Evolutionary conservation across 208 protist species (phyloP), one percentile per base, ranked within the genome.

Genomic region (Leishmania tropica): DNA sequence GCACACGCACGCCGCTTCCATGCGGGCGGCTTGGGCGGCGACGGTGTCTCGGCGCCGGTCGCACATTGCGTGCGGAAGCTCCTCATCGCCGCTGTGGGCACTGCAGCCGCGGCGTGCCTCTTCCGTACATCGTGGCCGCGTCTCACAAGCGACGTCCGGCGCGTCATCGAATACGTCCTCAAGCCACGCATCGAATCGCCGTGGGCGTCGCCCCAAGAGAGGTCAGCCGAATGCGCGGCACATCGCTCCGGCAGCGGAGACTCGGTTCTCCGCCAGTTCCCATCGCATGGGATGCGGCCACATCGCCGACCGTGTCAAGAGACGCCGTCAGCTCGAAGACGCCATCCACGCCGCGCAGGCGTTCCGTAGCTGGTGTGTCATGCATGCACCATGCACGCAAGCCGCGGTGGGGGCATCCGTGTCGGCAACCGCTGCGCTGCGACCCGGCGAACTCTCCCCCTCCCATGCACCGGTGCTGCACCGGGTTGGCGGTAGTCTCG

Each of bases 301-400:
- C 72, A 40, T 24, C 53, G 7, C 35, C 19, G 76, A 80, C 35
- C 76, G 76, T 47, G 76, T 37, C 8, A 42, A 28, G 51, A 64
- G 76, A 13, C 60, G 48, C 56, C 45, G 62, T 48, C 58, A 47
- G 15, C 76, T 80, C 45, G 42, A 15, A 35, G 64, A 71, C 48
- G 64, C 76, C 42, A 31, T 80, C 47, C 60, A 24, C 17, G 76
- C 76, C 24, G 76, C 76, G 24, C 56, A 72, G 45, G 76, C 42
- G 28, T 72, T 80, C 42, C 76, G 76, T 45, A 42, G 19, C 0
- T 72, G 76, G 76, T 80, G 56, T 51, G 58, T 0, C 17, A 15
- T 48, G 35, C 74, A 60, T 37, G 24, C 74, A 48, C 56, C 54
- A n/a, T 40, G 54, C 51, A 28, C 51, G 42, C 68, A 73, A 17